Conservation (phyloP, 441 rosid genomes). For the Daphne laureola region DNA sequence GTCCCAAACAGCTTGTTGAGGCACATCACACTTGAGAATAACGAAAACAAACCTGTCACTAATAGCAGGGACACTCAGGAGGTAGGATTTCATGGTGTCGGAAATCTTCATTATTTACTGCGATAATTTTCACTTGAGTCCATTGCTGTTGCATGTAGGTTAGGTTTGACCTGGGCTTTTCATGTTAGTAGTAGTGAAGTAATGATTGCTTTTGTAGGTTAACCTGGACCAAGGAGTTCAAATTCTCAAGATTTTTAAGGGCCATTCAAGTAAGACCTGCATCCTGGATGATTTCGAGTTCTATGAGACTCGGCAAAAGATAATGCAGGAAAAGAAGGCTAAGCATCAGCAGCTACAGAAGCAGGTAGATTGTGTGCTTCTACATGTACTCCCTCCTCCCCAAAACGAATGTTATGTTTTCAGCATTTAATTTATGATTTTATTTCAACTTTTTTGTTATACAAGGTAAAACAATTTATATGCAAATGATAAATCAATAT, state of each 20-base stretch:
- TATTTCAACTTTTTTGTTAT: no score
- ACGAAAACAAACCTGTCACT: constrained; percentile 73
- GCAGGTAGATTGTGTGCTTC: constrained; percentile 30
- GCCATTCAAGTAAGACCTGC: constrained; percentile 56
- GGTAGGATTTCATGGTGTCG: constrained; percentile 23
- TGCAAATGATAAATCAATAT: no score
- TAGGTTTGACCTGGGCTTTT: not conserved
- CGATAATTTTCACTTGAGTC: not conserved
- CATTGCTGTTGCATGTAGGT: no score
- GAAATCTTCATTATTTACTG: not conserved
- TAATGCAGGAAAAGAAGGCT: constrained; percentile 65
- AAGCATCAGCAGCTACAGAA: constrained; percentile 58
- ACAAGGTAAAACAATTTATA: no score
- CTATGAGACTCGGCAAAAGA: constrained; percentile 70
- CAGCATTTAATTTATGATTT: no score
- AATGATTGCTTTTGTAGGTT: constrained; percentile 36
- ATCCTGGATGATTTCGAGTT: constrained; percentile 91
- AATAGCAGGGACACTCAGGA: constrained; percentile 80
- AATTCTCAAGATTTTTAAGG: constrained; percentile 67
- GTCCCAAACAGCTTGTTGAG: constrained; percentile 55
- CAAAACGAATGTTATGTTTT: no score
- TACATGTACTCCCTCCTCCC: no score
- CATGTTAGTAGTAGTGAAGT: constrained; percentile 1
- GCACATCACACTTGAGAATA: constrained; percentile 51
- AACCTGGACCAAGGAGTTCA: constrained; percentile 55